Base-by-base conservation (phyloP, 2,329 filamentous ascomycete genomes). In the Fusarium algeriense region DNA sequence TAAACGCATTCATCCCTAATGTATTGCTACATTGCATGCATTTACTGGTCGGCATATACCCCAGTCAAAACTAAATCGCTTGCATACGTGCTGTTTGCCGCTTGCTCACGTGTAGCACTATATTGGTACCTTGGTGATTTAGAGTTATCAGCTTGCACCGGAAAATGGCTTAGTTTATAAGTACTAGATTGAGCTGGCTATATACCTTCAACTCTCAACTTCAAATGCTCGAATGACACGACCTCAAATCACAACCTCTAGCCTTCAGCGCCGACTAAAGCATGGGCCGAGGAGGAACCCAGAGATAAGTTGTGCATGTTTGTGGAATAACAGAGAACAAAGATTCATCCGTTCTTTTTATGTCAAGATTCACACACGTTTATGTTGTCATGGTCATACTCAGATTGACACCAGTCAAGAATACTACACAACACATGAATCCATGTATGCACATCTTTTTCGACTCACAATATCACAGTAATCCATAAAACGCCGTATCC, bases 401-500 rank as follows among this genome's bases (percentile, higher is more conserved):
- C 9, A 34, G 15, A 40, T 38, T 59, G 28, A 48, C 44, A 20
- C 20, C 37, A 10, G 23, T 26, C 38, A 40, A 63, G 34, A 38
- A 54, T 43, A 52, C 20, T 40, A 28, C 35, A 40, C 43, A 20
- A 52, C n/a, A 37, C 32, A 46, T 19, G 20, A 30, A 35, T 46
- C 20, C n/a, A 32, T 9, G 23, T 17, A 19, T 38, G 53, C 38
- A 32, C 17, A 49, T 55, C 13, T 20, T 20, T 37, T 61, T 28
- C 20, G n/a, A 19, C 53, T 44, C 6, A 52, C 26, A 34, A 64
- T n/a, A 41, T 44, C 6, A 52, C 26, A 34, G 59, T 17, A 41
- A 49, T 40, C 52, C 41, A 43, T 35, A 44, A 52, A 59, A 71
- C 60, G 69, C 69, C 69, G 43, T 60, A 35, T 58, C 46, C 56